phyloP scores from a whole-genome alignment of 306 rosid species.

The Biancaea sappan region DNA sequence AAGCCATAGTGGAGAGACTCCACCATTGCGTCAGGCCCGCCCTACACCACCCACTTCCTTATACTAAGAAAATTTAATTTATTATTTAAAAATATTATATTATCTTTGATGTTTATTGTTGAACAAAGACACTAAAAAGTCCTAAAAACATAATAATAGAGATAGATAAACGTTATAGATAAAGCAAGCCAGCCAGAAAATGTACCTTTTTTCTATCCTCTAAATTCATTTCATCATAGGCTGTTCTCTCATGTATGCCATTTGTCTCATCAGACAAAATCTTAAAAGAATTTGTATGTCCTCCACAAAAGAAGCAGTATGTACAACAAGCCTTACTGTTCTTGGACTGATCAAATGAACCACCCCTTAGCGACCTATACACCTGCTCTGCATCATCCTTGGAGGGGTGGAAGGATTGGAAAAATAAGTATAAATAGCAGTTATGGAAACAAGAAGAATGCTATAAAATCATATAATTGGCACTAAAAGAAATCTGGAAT shows the following conservation, averaged over 20 bases:
- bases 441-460: slow-evolving; percentile 21
- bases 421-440: slow-evolving; percentile 25
- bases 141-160: background rate
- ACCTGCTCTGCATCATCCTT: slow-evolving; percentile 80
- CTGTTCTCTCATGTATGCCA: slow-evolving; percentile 45
- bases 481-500: slow-evolving; percentile 10
- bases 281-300: slow-evolving; percentile 63
- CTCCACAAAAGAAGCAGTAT: slow-evolving; percentile 65
- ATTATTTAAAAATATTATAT: background rate
- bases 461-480: slow-evolving; percentile 3
- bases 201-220: slow-evolving; percentile 61
- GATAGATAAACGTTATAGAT: background rate
- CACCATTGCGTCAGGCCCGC: too few species aligned
- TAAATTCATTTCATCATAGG: slow-evolving; percentile 39
- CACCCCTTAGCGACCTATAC: slow-evolving; percentile 57
- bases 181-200: slow-evolving; percentile 39
- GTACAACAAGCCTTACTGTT: slow-evolving; percentile 43
- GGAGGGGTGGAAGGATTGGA: slow-evolving; percentile 13
- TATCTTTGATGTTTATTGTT: background rate
- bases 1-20: too few species aligned
- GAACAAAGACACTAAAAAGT: background rate
- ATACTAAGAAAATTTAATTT: background rate
- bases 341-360: slow-evolving; percentile 50
- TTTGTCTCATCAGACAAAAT: slow-evolving; percentile 57
- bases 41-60: background rate